phyloP scores from a whole-genome alignment of 148 eudicot species.

The Pouteria glomerata region DNA sequence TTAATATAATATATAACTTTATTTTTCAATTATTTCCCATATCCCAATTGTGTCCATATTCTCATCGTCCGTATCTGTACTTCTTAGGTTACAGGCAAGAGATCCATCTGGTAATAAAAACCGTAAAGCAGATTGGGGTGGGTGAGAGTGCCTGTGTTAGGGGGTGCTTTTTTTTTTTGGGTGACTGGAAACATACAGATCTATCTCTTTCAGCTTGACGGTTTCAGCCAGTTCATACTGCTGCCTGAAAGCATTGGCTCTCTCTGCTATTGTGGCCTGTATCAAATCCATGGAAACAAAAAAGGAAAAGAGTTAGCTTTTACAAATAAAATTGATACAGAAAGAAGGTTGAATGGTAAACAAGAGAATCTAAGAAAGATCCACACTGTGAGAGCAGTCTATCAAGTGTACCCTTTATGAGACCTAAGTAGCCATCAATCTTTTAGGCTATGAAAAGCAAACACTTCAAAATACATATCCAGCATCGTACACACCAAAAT shows the following conservation, averaged over 20 bases:
- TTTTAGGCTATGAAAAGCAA: neutral
- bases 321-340: neutral
- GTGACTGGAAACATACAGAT: conserved; percentile 49
- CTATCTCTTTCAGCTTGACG: conserved; percentile 88
- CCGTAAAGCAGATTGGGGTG: neutral
- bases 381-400: neutral
- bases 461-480: too few relatives aligned
- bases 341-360: neutral
- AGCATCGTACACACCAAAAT: too few relatives aligned
- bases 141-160: too few relatives aligned
- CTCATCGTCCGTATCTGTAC: too few relatives aligned
- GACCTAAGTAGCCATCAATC: neutral
- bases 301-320: conserved; percentile 10
- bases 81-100: neutral
- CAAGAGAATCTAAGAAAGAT: neutral
- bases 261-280: conserved; percentile 90
- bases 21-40: too few relatives aligned
- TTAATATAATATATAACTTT: too few relatives aligned
- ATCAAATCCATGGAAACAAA: conserved; percentile 16
- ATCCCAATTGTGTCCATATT: too few relatives aligned
- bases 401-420: neutral
- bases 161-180: too few relatives aligned
- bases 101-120: neutral
- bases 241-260: conserved; percentile 87
- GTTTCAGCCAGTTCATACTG: conserved; percentile 88